A percentile compares a stretch with the other conserved stretches of the same genome.
These are phyloP conservation scores for Saprolegnia parasitica DNA, from an alignment of 352 stramenopile genomes.

Conservation along the genomic window DNA sequence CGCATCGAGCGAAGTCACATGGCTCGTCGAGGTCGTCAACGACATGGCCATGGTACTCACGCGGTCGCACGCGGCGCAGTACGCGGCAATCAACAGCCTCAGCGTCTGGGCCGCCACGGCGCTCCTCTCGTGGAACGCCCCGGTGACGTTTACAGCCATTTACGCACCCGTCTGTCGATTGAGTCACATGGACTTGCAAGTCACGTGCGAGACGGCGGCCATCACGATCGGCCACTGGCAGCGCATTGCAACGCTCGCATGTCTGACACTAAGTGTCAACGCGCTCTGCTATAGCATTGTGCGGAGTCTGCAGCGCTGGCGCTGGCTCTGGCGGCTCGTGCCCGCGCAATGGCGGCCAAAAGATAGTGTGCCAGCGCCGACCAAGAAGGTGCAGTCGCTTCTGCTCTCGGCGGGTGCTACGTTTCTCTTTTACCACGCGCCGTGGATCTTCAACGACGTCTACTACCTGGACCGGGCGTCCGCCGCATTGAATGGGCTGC, in stretches of 20 bases:
- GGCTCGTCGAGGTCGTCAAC: conserved; percentile 14
- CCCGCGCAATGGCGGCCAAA: too few species aligned
- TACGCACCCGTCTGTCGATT: not conserved
- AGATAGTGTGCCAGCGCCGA: not conserved
- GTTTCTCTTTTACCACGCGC: not conserved
- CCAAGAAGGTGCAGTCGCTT: not conserved
- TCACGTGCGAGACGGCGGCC: not conserved
- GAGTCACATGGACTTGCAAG: not conserved
- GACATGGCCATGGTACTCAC: conserved; percentile 17
- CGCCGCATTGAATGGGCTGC: not conserved
- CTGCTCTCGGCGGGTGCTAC: not conserved
- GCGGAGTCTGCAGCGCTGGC: not conserved
- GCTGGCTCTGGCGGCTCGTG: not conserved
- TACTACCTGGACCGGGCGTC: conserved; percentile 10
- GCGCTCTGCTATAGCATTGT: not conserved
- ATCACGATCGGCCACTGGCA: conserved; percentile 4
- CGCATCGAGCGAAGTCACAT: conserved; percentile 19
- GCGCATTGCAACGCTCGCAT: not conserved
- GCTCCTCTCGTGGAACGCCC: not conserved
- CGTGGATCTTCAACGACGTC: not conserved
- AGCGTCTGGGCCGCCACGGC: conserved; percentile 3
- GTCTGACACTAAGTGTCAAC: not conserved
- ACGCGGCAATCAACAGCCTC: not conserved
- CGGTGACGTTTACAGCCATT: not conserved
- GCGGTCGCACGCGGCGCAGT: conserved; percentile 1